These are phyloP conservation scores for Tripterygium wilfordii DNA, from an alignment of 177 flowering plant species.

Conservation along the genomic window DNA sequence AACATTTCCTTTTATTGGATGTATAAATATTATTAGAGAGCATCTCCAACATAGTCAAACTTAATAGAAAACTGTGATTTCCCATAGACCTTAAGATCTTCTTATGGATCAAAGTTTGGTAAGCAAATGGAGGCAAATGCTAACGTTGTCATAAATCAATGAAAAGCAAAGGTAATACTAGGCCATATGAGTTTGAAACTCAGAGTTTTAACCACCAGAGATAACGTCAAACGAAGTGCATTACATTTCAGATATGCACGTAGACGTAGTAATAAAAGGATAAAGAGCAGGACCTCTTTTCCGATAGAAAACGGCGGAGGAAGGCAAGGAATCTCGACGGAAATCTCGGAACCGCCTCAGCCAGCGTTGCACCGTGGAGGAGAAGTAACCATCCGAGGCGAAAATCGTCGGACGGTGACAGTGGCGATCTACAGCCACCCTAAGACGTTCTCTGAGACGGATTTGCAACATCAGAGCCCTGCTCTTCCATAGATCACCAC, in stretches of 20 bases:
- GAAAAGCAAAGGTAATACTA: too few species aligned
- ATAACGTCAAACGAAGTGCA: background rate
- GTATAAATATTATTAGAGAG: too few species aligned
- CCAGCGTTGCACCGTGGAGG: slow-evolving; percentile 50
- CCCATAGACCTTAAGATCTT: too few species aligned
- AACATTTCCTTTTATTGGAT: too few species aligned
- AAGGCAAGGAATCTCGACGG: slow-evolving; percentile 45
- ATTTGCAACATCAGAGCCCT: slow-evolving; percentile 51
- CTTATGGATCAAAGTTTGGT: too few species aligned
- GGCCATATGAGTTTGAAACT: too few species aligned
- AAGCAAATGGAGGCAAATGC: too few species aligned
- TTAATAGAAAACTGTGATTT: too few species aligned
- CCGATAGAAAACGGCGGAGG: slow-evolving; percentile 62
- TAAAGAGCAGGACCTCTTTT: slow-evolving; percentile 39
- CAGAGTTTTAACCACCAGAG: background rate
- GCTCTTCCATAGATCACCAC: slow-evolving; percentile 54
- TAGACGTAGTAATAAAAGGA: background rate
- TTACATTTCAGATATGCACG: background rate
- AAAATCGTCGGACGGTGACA: slow-evolving; percentile 25
- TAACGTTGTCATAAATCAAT: too few species aligned
- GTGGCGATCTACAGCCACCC: slow-evolving; percentile 68
- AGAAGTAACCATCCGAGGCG: slow-evolving; percentile 43
- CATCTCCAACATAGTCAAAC: too few species aligned
- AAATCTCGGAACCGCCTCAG: slow-evolving; percentile 46
- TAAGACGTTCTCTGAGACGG: slow-evolving; percentile 58